Evolutionary conservation across 73 alveolate species (phyloP), one percentile per base, ranked within the genome.

Genomic region (Paramecium octaurelia): DNA sequence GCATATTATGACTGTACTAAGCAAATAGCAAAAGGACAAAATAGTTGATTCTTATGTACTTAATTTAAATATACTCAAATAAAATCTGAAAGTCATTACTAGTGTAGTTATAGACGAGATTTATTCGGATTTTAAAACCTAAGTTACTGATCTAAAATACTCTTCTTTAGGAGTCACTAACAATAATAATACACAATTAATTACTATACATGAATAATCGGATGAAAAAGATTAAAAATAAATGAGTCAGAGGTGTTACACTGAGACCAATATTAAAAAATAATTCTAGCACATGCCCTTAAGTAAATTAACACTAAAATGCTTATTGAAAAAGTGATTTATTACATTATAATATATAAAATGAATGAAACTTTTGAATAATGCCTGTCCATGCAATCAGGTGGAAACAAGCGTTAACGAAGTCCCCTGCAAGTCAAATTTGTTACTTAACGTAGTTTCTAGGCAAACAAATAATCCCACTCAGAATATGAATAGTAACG

Each of bases 361-460:
- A 64, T 64, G 84, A 64, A 64, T 64, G 84, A 64, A 64, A 34
- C 84, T 31, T 64, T 64, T 64, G 84, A 64, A 64, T 64, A 64
- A 64, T 64, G 84, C 14, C 84, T 64, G 9, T 64, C 84, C 20
- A 3, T 64, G 50, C 24, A 64, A 64, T 64, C 84, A 64, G 84
- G 84, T 2, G 31, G 12, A 34, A 31, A 64, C 14, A 64, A 64
- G 11, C 42, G 84, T 31, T 64, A 64, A 64, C 21, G 84, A 64
- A 64, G 84, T 64, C 84, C 84, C 4, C 4, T 64, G 14, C 31
- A 64, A 64, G 84, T 64, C 84, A 64, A 64, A 64, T 64, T 27
- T 64, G 46, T 64, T 14, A 64, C 84, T 64, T 64, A 64, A 64
- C 42, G 27, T 31, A 64, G 84, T 64, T 64, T 64, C 27, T 34